These are phyloP conservation scores for sunflower (Helianthus annuus) DNA, from an alignment of 129 eudicot species.

Conservation along the genomic window HanXRQr2.0-SUNRISE NC_035433.2:8669885-8670384, in stretches of 20 bases:
- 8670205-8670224: constrained; percentile 4
- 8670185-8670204: constrained; percentile 11
- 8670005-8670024: constrained; percentile 1
- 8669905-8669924: too few relatives aligned
- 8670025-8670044: constrained; percentile 7
- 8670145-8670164: neutral
- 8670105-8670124: neutral
- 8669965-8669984: neutral
- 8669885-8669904: too few relatives aligned
- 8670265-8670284: constrained; percentile 21
- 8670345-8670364: neutral
- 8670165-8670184: neutral
- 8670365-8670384: constrained; percentile 31
- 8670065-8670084: neutral
- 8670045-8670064: neutral
- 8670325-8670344: constrained; percentile 15
- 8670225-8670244: constrained; percentile 22
- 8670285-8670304: neutral
- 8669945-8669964: neutral
- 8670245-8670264: constrained; percentile 31
- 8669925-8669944: neutral
- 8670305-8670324: neutral
- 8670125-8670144: neutral
- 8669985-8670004: neutral
- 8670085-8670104: neutral